phyloP scores from a whole-genome alignment of 441 rosid species.

The Mallotus repandus region DNA sequence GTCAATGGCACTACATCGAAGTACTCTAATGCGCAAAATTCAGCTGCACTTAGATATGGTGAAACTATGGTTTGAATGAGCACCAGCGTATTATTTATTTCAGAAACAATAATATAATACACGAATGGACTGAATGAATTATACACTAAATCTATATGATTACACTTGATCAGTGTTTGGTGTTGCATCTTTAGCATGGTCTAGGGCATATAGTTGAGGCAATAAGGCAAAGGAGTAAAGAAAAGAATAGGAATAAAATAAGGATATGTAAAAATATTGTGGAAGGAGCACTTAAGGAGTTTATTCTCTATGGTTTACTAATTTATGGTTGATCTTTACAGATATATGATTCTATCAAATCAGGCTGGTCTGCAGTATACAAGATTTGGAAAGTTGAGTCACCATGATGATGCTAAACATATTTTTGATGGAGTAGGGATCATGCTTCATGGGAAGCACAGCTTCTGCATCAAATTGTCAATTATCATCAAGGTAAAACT shows the following conservation, averaged over 20 bases:
- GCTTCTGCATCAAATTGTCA: conserved; percentile 53
- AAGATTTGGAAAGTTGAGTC: conserved; percentile 26
- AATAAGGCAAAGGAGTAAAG: neutral
- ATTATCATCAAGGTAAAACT: conserved; percentile 46
- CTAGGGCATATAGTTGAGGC: neutral
- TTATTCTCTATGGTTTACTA: neutral
- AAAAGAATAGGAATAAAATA: neutral
- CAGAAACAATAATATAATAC: neutral
- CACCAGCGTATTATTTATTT: neutral
- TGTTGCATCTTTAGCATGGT: neutral
- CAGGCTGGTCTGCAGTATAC: conserved; percentile 23
- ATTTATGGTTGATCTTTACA: conserved; percentile 21
- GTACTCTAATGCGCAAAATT: neutral
- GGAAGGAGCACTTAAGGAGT: neutral
- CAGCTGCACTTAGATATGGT: neutral
- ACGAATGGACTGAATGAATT: neutral
- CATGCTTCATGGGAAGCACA: conserved; percentile 57
- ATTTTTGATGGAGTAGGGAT: conserved; percentile 57
- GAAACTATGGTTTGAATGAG: neutral
- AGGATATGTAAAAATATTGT: neutral
- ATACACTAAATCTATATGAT: neutral
- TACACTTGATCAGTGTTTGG: neutral
- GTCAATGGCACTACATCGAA: neutral
- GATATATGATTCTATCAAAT: conserved; percentile 47
- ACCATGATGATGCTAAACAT: conserved; percentile 7